Evolutionary conservation across 495 filamentous ascomycete genomes (phyloP).

Genomic region (Rostrohypoxylon terebratum): DNA sequence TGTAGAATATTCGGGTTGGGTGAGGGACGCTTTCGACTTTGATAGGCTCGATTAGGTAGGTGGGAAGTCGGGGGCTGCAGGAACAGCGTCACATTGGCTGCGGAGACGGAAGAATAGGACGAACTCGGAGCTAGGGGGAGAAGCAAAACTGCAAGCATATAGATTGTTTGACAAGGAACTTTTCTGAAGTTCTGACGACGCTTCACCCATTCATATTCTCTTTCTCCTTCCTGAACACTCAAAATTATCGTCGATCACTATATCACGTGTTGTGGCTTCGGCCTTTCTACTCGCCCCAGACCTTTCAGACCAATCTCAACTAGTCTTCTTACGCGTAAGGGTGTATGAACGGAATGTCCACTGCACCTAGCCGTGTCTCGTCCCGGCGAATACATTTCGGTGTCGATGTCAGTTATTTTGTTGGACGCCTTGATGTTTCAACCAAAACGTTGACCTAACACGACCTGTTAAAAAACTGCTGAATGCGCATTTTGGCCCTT

Average conservation of each 20-base stretch:
- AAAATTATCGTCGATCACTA: constrained; percentile 26
- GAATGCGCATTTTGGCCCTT: not conserved
- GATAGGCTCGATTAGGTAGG: constrained; percentile 42
- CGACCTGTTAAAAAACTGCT: not conserved
- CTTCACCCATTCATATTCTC: constrained; percentile 28
- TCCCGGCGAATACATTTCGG: constrained; percentile 18
- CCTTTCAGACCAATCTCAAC: constrained; percentile 5
- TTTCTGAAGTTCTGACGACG: constrained; percentile 9
- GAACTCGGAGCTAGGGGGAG: not conserved
- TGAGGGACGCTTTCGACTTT: constrained; percentile 1
- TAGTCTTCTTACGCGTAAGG: constrained; percentile 16
- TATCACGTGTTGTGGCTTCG: constrained; percentile 38
- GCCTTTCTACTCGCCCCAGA: constrained; percentile 15
- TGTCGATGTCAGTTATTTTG: not conserved
- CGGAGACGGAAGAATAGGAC: constrained; percentile 35
- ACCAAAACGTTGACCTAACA: constrained; percentile 11
- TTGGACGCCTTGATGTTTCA: constrained; percentile 17
- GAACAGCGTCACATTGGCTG: constrained; percentile 36
- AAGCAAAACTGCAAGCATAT: constrained; percentile 8
- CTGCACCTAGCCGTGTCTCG: not conserved
- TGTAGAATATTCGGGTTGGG: constrained; percentile 25
- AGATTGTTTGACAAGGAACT: constrained; percentile 11
- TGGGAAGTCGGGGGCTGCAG: constrained; percentile 32
- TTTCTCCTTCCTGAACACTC: constrained; percentile 30
- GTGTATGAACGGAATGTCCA: constrained; percentile 12